Base-by-base conservation (phyloP, 2,329 filamentous ascomycete species). In the Zasmidium citrigriseum region DNA sequence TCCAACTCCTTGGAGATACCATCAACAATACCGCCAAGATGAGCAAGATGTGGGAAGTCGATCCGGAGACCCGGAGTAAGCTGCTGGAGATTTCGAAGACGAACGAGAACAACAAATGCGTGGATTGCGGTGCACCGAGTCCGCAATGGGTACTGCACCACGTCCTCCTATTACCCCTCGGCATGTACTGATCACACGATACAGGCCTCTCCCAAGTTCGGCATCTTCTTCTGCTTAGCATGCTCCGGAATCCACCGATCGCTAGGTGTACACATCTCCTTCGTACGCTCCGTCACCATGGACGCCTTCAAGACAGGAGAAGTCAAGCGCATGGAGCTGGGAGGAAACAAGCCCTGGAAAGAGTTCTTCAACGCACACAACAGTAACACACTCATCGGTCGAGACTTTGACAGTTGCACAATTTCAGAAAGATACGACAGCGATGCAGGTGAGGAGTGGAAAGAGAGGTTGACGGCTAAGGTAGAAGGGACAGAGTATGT, bases 251-350 rank as follows among this genome's bases (percentile, higher is more conserved):
- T 95, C 54, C 95, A 99, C 78, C 89, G 95, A 63, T 92, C 92
- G 2, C 86, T 99, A 25, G 95, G 95, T 61, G 95, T 99, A 34
- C 95, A 99, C 81, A 96, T 99, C 76, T 96, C 92, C 73, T 99
- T 99, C 78, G 93, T 99, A 64, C 89, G 95, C 60, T 95, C 90
- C 70, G 95, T 98, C 72, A 96, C 91, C 62, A 99, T 99, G 95
- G 95, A 99, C 79, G 92, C 92, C 57, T 98, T 99, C 82, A 99
- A 99, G 76, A 86, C 87, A 64, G 84, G 85, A 69, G 95, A 99
- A 77, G 93, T 98, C 70, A 88, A 91, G 76, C 89, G 93, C 66
- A 98, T 99, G 95, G 86, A 93, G 59, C 82, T 89, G 21, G 95
- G 93, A 47, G 95, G 95, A 54, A 99, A 99, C 77, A 87, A 89